Conservation (phyloP, 805 yeast species). For the Vanderwaltozyma polyspora region DNA sequence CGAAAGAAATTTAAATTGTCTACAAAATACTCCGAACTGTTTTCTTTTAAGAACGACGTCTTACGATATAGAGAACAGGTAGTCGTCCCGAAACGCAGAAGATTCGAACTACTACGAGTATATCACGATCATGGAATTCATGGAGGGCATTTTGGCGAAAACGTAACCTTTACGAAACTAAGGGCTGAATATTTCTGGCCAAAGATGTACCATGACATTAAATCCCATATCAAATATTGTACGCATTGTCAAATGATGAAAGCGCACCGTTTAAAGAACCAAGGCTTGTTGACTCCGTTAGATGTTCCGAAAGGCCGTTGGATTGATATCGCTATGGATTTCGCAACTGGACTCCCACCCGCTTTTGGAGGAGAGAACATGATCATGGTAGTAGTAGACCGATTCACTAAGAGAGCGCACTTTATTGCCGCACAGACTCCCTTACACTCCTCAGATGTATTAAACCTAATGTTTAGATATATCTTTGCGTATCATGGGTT, state of each 20-base stretch:
- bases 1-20: background rate
- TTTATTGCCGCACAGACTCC: constrained; percentile 6
- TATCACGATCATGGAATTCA: constrained; percentile 4
- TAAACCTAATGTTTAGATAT: constrained; percentile 6
- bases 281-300: constrained; percentile 6
- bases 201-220: background rate
- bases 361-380: constrained; percentile 2
- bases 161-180: constrained; percentile 3
- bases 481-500: constrained; percentile 9
- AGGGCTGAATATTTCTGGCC: constrained; percentile 6
- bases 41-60: background rate
- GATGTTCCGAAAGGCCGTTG: constrained; percentile 10
- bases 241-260: constrained; percentile 5
- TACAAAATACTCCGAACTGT: background rate
- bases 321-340: constrained; percentile 12
- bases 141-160: constrained; percentile 8
- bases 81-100: background rate
- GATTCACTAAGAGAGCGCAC: constrained; percentile 10
- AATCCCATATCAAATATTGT: constrained; percentile 2
- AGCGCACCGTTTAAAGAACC: constrained; percentile 1
- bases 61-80: background rate
- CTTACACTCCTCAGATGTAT: constrained; percentile 5
- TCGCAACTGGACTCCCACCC: constrained; percentile 9
- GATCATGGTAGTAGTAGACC: constrained; percentile 11
- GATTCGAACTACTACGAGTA: background rate